Percentiles rank a stretch among this genome's conserved stretches.
Evolutionary conservation across 345 rosid genomes (phyloP).

Genomic region (Euclidium syriacum): DNA sequence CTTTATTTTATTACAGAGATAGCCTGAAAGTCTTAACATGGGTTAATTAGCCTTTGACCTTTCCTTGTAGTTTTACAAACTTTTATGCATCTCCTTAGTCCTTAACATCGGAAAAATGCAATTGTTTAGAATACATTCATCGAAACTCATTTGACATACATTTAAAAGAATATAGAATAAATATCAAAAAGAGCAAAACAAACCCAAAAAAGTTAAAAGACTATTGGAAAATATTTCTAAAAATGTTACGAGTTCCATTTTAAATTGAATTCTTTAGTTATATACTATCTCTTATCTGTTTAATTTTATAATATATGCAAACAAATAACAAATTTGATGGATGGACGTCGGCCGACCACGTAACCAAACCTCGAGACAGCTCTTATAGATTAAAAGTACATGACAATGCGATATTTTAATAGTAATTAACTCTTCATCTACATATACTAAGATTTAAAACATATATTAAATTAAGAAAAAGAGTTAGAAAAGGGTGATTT

Average conservation of each 20-base stretch:
- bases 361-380: constrained; percentile 15
- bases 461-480: background rate
- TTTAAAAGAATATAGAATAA: too few species aligned
- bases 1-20: background rate
- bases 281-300: background rate
- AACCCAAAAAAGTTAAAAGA: background rate
- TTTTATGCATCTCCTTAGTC: background rate
- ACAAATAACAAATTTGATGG: background rate
- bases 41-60: background rate
- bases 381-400: background rate
- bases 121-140: background rate
- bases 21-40: background rate
- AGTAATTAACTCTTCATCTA: background rate
- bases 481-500: background rate
- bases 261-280: background rate
- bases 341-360: constrained; percentile 13
- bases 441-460: background rate
- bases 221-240: too few species aligned
- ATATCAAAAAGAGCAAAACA: background rate
- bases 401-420: background rate
- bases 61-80: background rate
- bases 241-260: background rate
- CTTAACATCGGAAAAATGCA: background rate
- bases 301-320: background rate
- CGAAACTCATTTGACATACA: background rate